Conservation (phyloP, 2,329 filamentous ascomycete genomes). For the Colletotrichum siamense region DNA sequence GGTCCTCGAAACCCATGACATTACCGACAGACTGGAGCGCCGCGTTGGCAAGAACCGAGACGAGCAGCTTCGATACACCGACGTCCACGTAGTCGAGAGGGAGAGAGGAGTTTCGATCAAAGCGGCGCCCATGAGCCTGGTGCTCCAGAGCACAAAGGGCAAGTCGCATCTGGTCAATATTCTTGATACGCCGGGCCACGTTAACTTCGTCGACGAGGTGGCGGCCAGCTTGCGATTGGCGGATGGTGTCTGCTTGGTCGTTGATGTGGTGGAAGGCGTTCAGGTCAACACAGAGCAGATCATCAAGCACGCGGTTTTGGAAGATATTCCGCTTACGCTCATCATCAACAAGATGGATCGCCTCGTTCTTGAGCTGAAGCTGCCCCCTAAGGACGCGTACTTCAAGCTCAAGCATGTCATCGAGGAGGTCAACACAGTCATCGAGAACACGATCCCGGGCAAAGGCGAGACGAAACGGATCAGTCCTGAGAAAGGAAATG, state of each 20-base stretch:
- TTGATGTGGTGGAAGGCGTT: conserved; percentile 99
- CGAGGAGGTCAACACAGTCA: conserved; percentile 95
- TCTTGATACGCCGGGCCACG: conserved; percentile 94
- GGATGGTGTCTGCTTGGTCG: conserved; percentile 90
- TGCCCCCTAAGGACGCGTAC: conserved; percentile 94
- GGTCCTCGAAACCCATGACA: conserved; percentile 92
- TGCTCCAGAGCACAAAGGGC: conserved; percentile 85
- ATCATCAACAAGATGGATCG: conserved; percentile 98
- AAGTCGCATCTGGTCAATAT: conserved; percentile 97
- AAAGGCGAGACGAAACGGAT: conserved; percentile 80
- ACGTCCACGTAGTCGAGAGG: conserved; percentile 87
- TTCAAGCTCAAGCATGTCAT: conserved; percentile 99
- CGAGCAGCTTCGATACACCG: conserved; percentile 93
- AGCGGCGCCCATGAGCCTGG: conserved; percentile 90
- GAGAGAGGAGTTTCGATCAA: conserved; percentile 93
- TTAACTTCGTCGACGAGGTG: conserved; percentile 98
- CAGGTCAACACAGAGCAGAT: conserved; percentile 97
- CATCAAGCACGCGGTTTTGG: conserved; percentile 92
- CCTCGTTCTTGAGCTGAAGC: conserved; percentile 89
- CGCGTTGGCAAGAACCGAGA: conserved; percentile 82
- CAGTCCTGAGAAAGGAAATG: conserved; percentile 96
- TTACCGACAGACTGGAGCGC: conserved; percentile 79
- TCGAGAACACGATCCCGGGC: conserved; percentile 85
- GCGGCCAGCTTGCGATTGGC: conserved; percentile 85
- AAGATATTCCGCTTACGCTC: conserved; percentile 86